Evolutionary conservation across 345 rosid genomes (phyloP), one percentile per base, ranked within the genome.

Genomic region (Sonneratia alba): DNA sequence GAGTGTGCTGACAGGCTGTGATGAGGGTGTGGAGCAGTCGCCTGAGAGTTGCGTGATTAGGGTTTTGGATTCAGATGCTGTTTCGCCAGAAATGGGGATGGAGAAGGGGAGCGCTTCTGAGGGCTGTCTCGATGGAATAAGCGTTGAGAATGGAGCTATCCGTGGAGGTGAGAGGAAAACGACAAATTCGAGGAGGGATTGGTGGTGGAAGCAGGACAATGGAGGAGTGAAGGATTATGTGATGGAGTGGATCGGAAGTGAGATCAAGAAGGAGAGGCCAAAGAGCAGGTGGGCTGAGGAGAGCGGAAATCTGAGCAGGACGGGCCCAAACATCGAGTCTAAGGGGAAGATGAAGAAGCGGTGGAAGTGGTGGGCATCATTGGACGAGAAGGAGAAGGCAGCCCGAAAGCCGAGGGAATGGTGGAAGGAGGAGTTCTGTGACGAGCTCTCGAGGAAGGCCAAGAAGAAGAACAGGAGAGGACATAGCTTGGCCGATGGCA

Each of bases 381-480:
- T 91, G 74, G 92, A 91, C 21, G 96, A 89, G 71, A 87, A 85
- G 73, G 78, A 49, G 68, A 83, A 70, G 77, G 72, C 69, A 69
- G 70, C 70, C 19, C 86, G 85, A 68, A 84, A 88, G 81, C 88
- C 97, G 13, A 89, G 98, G 78, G 91, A 93, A 68, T 93, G 98
- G 98, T 93, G 98, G 98, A 91, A 85, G 72, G 97, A 93, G 75
- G 97, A 93, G 86, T 88, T 91, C 19, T 82, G 92, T 19, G 93
- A 90, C 73, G 97, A 90, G 67, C 77, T 90, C 1, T 86, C 87
- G 13, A 86, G 81, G 79, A 89, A 87, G 75, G 88, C 81, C 66
- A 87, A 89, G 71, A 93, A 91, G 79, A 82, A 83, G 71, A 72
- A 73, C 69, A 66, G 15, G 47, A 66, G 48, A 66, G 49, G 27